Evolutionary conservation across 2,329 filamentous ascomycete genomes (phyloP).

Genomic region (Cordyceps javanica): DNA sequence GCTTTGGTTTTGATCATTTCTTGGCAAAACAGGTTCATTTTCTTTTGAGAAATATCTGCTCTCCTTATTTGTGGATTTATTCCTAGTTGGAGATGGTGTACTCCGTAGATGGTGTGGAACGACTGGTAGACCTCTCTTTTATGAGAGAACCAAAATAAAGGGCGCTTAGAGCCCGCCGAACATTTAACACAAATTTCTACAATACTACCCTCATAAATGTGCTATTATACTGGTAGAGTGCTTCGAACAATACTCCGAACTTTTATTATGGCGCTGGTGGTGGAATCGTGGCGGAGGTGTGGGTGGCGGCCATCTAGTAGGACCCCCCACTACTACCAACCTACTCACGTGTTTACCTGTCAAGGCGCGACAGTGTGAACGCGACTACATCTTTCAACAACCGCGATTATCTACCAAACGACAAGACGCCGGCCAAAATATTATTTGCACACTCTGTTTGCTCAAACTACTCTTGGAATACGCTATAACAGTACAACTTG

Average conservation of each 20-base stretch:
- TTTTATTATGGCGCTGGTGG: no score
- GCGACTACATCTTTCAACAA: constrained; percentile 4
- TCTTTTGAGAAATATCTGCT: background rate
- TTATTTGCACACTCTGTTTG: background rate
- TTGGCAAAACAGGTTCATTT: background rate
- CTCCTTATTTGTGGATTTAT: constrained; percentile 16
- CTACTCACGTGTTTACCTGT: constrained; percentile 12
- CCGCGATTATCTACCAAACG: constrained; percentile 1
- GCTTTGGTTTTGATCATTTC: background rate
- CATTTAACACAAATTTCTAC: background rate
- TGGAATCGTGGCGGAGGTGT: background rate
- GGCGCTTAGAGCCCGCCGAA: background rate
- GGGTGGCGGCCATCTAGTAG: background rate
- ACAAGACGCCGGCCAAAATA: background rate
- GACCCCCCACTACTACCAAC: background rate
- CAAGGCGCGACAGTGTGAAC: constrained; percentile 9
- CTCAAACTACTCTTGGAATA: background rate
- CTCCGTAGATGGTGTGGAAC: background rate
- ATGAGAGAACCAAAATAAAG: background rate
- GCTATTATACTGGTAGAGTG: no score
- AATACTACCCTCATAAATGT: background rate
- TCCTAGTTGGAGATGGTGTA: constrained; percentile 18
- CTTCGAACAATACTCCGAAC: no score
- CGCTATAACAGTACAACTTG: background rate
- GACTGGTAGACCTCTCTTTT: constrained; percentile 3